Evolutionary conservation across 2,329 filamentous ascomycete species (phyloP), one percentile per base, ranked within the genome.

Genomic region (Colletotrichum theobromicola): DNA sequence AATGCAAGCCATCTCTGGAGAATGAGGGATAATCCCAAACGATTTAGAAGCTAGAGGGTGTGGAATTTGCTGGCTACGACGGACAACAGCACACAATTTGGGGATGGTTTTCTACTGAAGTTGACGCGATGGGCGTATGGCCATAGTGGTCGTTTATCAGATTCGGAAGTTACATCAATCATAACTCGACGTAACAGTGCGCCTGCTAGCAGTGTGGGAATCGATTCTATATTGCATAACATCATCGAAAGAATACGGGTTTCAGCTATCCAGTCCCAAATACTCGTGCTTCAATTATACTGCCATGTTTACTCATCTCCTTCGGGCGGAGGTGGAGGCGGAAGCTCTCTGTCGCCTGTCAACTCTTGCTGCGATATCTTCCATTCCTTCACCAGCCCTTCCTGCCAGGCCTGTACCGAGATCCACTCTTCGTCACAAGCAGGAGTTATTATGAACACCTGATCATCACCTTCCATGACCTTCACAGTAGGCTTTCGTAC

Each of bases 61-160:
- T 7, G 42, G 42, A 0, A 21, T 13, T 7, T 21, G 2, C 10
- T 46, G 2, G 42, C n/a, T 13, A 46, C 5, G 12, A 46, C 42
- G n/a, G 21, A 7, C 5, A 50, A 50, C 42, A n/a, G 42, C 42
- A 21, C 42, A n/a, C 42, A 50, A 46, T 46, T 13, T 21, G 18
- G 1, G 7, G 5, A 46, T 1, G 5, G 21, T 7, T 13, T 46
- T 46, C 10, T 46, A 7, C 18, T 46, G 42, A 46, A 46, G 3
- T 46, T 50, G n/a, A 21, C 1, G 5, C 2, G 6, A 0, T 21
- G 7, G 21, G 42, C 42, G 2, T 50, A 2, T 50, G 21, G 21
- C n/a, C 2, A 13, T 50, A 4, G 1, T 4, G n/a, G n/a, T 13
- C 13, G 0, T 50, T 50, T 9, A 50, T 21, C 7, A 7, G 5